phyloP scores from a whole-genome alignment of 2,329 filamentous ascomycete species.

The Didymella pomorum region DNA sequence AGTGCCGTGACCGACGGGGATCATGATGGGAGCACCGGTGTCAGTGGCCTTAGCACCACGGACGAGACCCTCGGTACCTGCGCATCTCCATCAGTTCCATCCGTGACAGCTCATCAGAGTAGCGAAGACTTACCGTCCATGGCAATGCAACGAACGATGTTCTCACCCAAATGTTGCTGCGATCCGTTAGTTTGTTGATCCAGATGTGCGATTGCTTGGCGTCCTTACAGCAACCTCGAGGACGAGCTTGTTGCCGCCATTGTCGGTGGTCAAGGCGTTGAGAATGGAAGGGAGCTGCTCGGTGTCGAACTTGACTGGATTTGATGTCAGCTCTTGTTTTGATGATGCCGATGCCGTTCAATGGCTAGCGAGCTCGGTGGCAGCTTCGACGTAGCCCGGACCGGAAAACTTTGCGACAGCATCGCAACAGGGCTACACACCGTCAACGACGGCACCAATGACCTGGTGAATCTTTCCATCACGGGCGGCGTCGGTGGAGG shows the following conservation, averaged over 20 bases:
- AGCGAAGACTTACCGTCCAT: slow-evolving; percentile 84
- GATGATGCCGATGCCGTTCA: slow-evolving; percentile 40
- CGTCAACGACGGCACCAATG: slow-evolving; percentile 95
- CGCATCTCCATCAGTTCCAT: slow-evolving; percentile 33
- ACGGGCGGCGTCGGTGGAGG: slow-evolving; percentile 64
- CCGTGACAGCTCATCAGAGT: slow-evolving; percentile 4
- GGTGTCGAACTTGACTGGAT: slow-evolving; percentile 91
- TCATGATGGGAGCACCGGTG: slow-evolving; percentile 93
- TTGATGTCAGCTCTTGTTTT: slow-evolving; percentile 42
- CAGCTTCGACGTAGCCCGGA: neutral
- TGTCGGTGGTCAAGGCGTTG: slow-evolving; percentile 91
- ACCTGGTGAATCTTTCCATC: slow-evolving; percentile 78
- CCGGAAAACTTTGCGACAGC: slow-evolving; percentile 51
- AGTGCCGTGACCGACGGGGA: slow-evolving; percentile 91
- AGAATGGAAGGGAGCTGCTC: slow-evolving; percentile 96
- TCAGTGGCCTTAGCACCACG: slow-evolving; percentile 86
- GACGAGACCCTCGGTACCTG: slow-evolving; percentile 99
- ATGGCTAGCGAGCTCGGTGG: slow-evolving; percentile 26
- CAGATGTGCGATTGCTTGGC: slow-evolving; percentile 34
- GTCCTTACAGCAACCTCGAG: slow-evolving; percentile 91
- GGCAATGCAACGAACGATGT: slow-evolving; percentile 99
- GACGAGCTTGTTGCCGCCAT: slow-evolving; percentile 92
- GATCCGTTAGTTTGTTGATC: slow-evolving; percentile 37
- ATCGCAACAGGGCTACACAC: slow-evolving; percentile 58
- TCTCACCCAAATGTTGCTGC: slow-evolving; percentile 99